These are phyloP conservation scores for Phialophora macrospora DNA, from an alignment of 2,329 filamentous ascomycete genomes.

Conservation along the genomic window DNA sequence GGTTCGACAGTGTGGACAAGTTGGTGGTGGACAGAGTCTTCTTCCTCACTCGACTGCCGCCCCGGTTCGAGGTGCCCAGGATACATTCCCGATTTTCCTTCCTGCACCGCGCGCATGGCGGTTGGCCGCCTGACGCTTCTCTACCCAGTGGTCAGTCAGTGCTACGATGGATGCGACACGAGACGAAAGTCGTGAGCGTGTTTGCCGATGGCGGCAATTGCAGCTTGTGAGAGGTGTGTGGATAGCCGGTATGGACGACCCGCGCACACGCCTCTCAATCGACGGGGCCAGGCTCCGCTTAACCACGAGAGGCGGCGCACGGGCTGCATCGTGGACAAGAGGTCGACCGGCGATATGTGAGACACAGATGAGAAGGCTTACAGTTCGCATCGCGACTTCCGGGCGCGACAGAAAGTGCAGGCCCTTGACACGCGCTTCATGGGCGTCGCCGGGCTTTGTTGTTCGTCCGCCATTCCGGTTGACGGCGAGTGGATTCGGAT, in stretches of 20 bases:
- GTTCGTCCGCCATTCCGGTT: constrained; percentile 17
- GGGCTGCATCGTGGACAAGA: neutral
- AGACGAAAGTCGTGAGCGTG: constrained; percentile 2
- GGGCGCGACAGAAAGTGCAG: constrained; percentile 55
- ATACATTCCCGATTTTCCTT: constrained; percentile 64
- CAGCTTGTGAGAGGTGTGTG: constrained; percentile 17
- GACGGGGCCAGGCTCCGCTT: neutral
- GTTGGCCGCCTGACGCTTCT: constrained; percentile 54
- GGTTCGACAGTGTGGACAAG: constrained; percentile 24
- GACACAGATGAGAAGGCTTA: constrained; percentile 44
- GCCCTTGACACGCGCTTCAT: constrained; percentile 56
- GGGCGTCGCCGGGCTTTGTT: constrained; percentile 31
- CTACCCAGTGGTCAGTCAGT: constrained; percentile 40
- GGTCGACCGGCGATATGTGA: neutral
- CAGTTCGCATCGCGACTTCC: constrained; percentile 59
- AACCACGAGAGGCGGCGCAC: neutral
- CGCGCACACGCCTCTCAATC: neutral
- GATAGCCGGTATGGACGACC: constrained; percentile 23
- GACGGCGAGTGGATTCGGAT: constrained; percentile 5
- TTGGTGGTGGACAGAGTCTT: constrained; percentile 45
- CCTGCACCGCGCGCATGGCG: constrained; percentile 63
- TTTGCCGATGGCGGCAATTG: constrained; percentile 32
- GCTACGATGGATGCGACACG: neutral
- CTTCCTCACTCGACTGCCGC: constrained; percentile 62
- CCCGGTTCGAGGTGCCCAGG: constrained; percentile 63